A percentile compares a stretch with the other conserved stretches of the same genome.
Evolutionary conservation across 768 basidiomycete genomes (phyloP).

Genomic region (Phylloporus arenicola): DNA sequence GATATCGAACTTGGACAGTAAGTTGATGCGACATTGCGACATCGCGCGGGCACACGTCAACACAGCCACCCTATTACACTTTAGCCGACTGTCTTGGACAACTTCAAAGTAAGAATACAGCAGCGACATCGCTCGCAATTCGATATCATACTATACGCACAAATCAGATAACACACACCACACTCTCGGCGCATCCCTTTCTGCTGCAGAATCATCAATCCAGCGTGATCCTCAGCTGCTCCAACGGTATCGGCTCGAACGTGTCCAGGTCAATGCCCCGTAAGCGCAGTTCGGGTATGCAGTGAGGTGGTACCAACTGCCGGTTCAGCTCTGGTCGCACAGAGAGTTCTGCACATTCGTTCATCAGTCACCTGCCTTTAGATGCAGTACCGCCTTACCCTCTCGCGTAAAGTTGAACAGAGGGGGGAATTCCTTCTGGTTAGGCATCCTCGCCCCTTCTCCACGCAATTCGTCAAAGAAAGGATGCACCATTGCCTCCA

Average conservation of each 20-base stretch:
- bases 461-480: slow-evolving; percentile 96
- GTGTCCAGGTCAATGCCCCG: slow-evolving; percentile 83
- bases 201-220: slow-evolving; percentile 52
- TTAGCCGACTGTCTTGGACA: too few relatives aligned
- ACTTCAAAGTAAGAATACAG: slow-evolving; percentile 27
- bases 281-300: slow-evolving; percentile 82
- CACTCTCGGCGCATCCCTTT: slow-evolving; percentile 20
- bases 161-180: slow-evolving; percentile 28
- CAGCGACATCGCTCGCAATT: slow-evolving; percentile 26
- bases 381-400: slow-evolving; percentile 49
- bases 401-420: slow-evolving; percentile 96
- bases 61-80: slow-evolving; percentile 15
- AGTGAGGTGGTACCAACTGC: slow-evolving; percentile 84
- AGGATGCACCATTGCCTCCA: slow-evolving; percentile 88
- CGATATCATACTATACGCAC: slow-evolving; percentile 35
- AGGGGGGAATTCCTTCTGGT: slow-evolving; percentile 91
- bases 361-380: background rate
- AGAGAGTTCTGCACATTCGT: slow-evolving; percentile 69
- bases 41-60: background rate
- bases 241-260: slow-evolving; percentile 96
- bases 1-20: background rate
- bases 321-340: slow-evolving; percentile 92
- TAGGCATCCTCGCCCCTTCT: slow-evolving; percentile 92
- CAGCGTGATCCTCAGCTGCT: slow-evolving; percentile 89
- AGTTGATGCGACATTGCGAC: slow-evolving; percentile 21